A percentile compares a stretch with the other conserved stretches of the same genome.
These are phyloP conservation scores for Akanthomyces lecanii DNA, from an alignment of 2,329 filamentous ascomycete species.

Conservation along the genomic window DNA sequence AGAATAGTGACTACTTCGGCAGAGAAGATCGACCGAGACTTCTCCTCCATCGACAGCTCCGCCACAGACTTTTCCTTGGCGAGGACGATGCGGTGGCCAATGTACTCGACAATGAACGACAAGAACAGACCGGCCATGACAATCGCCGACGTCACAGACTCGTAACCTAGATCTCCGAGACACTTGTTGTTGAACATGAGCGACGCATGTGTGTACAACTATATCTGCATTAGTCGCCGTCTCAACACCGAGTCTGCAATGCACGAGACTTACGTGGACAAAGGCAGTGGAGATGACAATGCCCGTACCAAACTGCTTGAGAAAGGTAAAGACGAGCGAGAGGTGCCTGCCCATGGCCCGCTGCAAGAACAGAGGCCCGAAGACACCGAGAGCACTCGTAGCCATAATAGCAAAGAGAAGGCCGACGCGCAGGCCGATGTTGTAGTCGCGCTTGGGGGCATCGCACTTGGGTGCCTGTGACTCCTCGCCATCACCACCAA, in stretches of 20 bases:
- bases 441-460: conserved; percentile 51
- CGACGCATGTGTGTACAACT: conserved; percentile 68
- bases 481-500: conserved; percentile 42
- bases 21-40: conserved; percentile 26
- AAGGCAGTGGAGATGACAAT: conserved; percentile 70
- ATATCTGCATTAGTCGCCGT: background rate
- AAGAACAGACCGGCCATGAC: conserved; percentile 71
- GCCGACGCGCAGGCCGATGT: conserved; percentile 64
- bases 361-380: conserved; percentile 60
- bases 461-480: conserved; percentile 40
- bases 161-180: conserved; percentile 61
- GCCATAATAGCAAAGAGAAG: conserved; percentile 67
- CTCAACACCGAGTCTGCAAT: background rate
- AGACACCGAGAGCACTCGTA: conserved; percentile 65
- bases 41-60: conserved; percentile 24
- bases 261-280: conserved; percentile 49
- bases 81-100: conserved; percentile 55
- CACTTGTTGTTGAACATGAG: conserved; percentile 71
- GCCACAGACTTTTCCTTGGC: conserved; percentile 29
- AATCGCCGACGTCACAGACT: conserved; percentile 65
- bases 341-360: conserved; percentile 51
- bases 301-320: conserved; percentile 72
- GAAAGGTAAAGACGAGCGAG: conserved; percentile 51
- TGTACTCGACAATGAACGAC: conserved; percentile 67
- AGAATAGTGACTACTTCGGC: conserved; percentile 57